Evolutionary conservation across 208 protist genomes (phyloP), one percentile per base, ranked within the genome.

Genomic region (Blechomonas ayalai): DNA sequence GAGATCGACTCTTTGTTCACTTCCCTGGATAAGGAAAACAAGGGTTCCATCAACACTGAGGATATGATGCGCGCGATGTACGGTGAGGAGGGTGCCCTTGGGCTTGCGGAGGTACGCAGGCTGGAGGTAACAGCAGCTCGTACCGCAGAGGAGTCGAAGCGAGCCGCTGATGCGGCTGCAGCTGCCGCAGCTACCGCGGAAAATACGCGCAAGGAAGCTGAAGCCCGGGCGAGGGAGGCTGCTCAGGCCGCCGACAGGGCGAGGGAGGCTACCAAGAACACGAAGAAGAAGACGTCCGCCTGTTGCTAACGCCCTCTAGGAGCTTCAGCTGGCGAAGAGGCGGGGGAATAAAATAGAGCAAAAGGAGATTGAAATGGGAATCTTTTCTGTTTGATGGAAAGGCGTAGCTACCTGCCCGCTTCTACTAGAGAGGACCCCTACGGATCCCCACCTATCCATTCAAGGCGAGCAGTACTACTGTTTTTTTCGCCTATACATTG

Each of bases 1-100:
- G 83, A 92, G 54, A 57, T 84, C 34, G 83, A 92, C 41, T 63
- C 68, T n/a, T 66, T 92, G 49, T 92, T 88, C 47, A 50, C 52
- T 35, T 75, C 62, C 53, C 34, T 89, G 75, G 79, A 92, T 37
- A 48, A 41, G 8, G 59, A 80, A 2, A 75, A 82, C 64, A 84
- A 64, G 37, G 78, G 78, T n/a, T 68, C 73, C 28, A 74, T 92
- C 42, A 65, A 63, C 19, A 63, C 66, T 37, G 67, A 84, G 20
- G 58, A 66, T 48, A 60, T 92, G 40, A 87, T 92, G 83, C 67
- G 70, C 19, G 45, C 79, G 18, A 48, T 92, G 13, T 85, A 84
- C 58, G 83, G 83, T 41, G 67, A 84, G 0, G 65, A 77, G 27
- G 83, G 83, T 20, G 59, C 32, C 10, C 31, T 54, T 33, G 54